A percentile compares a stretch with the other conserved stretches of the same genome.
Evolutionary conservation across 108 stramenopile genomes (phyloP).

Genomic region (Parietichytrium sp.): DNA sequence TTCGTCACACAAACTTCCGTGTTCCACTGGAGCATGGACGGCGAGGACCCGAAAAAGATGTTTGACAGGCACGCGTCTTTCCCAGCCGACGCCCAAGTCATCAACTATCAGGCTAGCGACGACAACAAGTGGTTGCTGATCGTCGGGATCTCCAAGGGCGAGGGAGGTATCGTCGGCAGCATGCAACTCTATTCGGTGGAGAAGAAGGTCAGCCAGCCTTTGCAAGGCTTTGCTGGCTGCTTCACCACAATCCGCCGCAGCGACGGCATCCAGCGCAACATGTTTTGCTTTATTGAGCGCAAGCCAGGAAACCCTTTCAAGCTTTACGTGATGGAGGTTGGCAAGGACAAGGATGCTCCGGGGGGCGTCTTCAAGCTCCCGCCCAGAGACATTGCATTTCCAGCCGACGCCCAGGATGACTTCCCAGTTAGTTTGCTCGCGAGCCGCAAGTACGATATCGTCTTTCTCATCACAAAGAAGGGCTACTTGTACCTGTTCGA

Average conservation of each 20-base stretch:
- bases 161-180: constrained; percentile 73
- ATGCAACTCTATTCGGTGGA: constrained; percentile 98
- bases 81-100: constrained; percentile 83
- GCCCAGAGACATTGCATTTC: constrained; percentile 84
- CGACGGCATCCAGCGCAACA: constrained; percentile 84
- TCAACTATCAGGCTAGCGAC: constrained; percentile 92
- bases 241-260: constrained; percentile 76
- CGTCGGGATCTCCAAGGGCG: constrained; percentile 83
- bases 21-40: constrained; percentile 88
- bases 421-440: constrained; percentile 90
- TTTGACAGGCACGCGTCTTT: constrained; percentile 91
- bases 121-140: constrained; percentile 96
- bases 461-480: constrained; percentile 94
- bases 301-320: constrained; percentile 77
- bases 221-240: constrained; percentile 88
- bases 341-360: constrained; percentile 82
- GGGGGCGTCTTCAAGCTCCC: constrained; percentile 83
- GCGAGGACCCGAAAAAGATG: constrained; percentile 76
- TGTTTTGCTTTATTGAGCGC: constrained; percentile 94
- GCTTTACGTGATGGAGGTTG: constrained; percentile 97
- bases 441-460: constrained; percentile 82
- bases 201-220: constrained; percentile 89
- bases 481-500: constrained; percentile 98
- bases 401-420: constrained; percentile 88
- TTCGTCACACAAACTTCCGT: constrained; percentile 89